Base-by-base conservation (phyloP, 2,329 filamentous ascomycete species). In the Diaporthe citrichinensis region DNA sequence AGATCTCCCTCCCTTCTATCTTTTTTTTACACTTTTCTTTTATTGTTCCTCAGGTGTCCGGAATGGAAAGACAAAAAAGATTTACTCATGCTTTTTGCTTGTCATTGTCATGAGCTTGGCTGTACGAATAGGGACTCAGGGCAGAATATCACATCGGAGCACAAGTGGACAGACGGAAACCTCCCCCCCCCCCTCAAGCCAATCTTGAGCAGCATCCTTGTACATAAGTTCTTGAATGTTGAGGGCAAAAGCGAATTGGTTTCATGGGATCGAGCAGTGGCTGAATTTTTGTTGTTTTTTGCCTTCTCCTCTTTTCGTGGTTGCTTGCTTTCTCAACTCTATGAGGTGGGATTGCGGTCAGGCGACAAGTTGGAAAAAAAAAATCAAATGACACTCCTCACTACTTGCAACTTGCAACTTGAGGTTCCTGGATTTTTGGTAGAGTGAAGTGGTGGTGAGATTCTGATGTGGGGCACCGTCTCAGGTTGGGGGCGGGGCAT, bases 11-110 rank as follows among this genome's bases (percentile, higher is more conserved):
- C 15, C 46, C 28, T 7, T 31, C n/a, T 55, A 39, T 59, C 34
- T 20, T 34, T 57, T 34, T 57, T 39, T 17, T 28, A 9, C 25
- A 31, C 55, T 15, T 4, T 55, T 46, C 51, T 51, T 25, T 58
- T 51, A 28, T 23, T 68, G 31, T 73, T 65, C 34, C 55, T 57
- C 58, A 72, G 74, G 74, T 74, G 49, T 76, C 28, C 51, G 74
- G 74, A 67, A 72, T 67, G 74, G 74, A 61, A 76, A 76, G 74
- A 76, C 72, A 76, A 76, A 76, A 72, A 72, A 72, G 73, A 72
- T 51, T 46, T 68, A 28, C 46, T n/a, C 51, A 58, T 71, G 71
- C 71, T 72, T n/a, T 28, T 59, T 76, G 53, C 74, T 65, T 68
- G 51, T 67, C 10, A 10, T 65, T 62, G 28, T 44, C 31, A 36